phyloP scores from a whole-genome alignment of 2,329 filamentous ascomycete genomes.

The Graphium sp. region DNA sequence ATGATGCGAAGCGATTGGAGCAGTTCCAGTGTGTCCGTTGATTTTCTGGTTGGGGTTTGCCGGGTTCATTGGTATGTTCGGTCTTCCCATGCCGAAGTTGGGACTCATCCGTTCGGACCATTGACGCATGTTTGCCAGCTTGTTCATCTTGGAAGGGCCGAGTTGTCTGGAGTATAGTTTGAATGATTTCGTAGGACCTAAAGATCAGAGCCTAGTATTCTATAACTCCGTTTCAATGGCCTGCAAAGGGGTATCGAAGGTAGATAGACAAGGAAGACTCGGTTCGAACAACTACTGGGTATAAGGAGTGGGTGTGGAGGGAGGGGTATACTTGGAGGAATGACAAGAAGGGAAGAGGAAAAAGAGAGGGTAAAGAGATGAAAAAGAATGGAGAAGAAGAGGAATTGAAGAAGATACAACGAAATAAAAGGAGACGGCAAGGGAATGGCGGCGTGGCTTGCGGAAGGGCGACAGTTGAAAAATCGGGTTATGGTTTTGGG shows the following conservation, averaged over 20 bases:
- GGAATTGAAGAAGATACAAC: slow-evolving; percentile 10
- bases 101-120: slow-evolving; percentile 55
- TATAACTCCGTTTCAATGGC: slow-evolving; percentile 11
- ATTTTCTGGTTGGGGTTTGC: slow-evolving; percentile 42
- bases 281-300: slow-evolving; percentile 7
- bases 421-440: slow-evolving; percentile 11
- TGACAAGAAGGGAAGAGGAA: slow-evolving; percentile 8
- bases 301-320: slow-evolving; percentile 10
- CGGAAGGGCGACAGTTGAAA: too few relatives aligned
- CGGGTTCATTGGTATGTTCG: slow-evolving; percentile 35
- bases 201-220: too few relatives aligned
- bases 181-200: slow-evolving; percentile 1
- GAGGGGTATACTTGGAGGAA: slow-evolving; percentile 7
- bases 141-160: slow-evolving; percentile 45
- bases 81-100: slow-evolving; percentile 48
- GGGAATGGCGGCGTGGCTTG: slow-evolving; percentile 9
- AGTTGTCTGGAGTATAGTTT: background rate
- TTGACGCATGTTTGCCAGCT: slow-evolving; percentile 55
- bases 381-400: slow-evolving; percentile 6
- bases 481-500: too few relatives aligned
- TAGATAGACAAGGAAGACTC: slow-evolving; percentile 2
- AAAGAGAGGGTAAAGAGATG: slow-evolving; percentile 10
- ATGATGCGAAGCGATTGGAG: slow-evolving; percentile 49
- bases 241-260: slow-evolving; percentile 2
- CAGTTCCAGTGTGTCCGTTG: too few relatives aligned